Conservation (phyloP, 345 rosid species). For the Citrus mangshanensis region DNA sequence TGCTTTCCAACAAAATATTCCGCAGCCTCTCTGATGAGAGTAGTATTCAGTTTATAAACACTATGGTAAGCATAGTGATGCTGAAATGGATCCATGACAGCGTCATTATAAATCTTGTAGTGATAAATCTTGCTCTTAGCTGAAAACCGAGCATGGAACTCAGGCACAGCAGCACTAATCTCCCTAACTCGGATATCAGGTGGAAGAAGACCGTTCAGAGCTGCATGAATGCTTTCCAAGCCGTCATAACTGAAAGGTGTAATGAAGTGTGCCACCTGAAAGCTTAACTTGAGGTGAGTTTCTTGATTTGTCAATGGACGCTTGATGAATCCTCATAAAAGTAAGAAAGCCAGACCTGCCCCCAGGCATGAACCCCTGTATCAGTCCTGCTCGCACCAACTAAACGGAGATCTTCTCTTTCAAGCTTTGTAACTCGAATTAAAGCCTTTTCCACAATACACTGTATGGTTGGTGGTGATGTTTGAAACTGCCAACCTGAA, state of each 20-base stretch:
- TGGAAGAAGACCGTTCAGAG: slow-evolving; percentile 88
- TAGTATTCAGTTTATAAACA: slow-evolving; percentile 55
- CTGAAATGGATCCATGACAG: slow-evolving; percentile 83
- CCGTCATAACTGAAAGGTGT: slow-evolving; percentile 77
- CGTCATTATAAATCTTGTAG: slow-evolving; percentile 72
- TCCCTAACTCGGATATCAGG: slow-evolving; percentile 77
- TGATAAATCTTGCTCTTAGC: slow-evolving; percentile 66
- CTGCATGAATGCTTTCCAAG: slow-evolving; percentile 65
- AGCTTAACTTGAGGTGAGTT: slow-evolving; percentile 21
- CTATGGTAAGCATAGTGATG: slow-evolving; percentile 63
- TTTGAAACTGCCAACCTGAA: slow-evolving; percentile 93
- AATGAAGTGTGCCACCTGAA: slow-evolving; percentile 89
- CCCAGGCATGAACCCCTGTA: slow-evolving; percentile 96
- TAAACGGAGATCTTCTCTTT: slow-evolving; percentile 57
- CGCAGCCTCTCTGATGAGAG: slow-evolving; percentile 70
- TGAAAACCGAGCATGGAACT: slow-evolving; percentile 91
- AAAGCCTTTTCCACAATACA: slow-evolving; percentile 71
- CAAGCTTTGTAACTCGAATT: slow-evolving; percentile 58
- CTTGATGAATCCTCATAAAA: slow-evolving; percentile 13
- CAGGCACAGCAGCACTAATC: slow-evolving; percentile 64
- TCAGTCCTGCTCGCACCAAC: slow-evolving; percentile 94
- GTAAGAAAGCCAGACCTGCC: slow-evolving; percentile 62
- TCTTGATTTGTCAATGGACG: slow-evolving; percentile 12
- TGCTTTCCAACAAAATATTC: slow-evolving; percentile 58
- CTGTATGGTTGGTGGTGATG: slow-evolving; percentile 81